Evolutionary conservation across 129 eudicot genomes (phyloP).

Genomic region (Flaveria linearis): DNA sequence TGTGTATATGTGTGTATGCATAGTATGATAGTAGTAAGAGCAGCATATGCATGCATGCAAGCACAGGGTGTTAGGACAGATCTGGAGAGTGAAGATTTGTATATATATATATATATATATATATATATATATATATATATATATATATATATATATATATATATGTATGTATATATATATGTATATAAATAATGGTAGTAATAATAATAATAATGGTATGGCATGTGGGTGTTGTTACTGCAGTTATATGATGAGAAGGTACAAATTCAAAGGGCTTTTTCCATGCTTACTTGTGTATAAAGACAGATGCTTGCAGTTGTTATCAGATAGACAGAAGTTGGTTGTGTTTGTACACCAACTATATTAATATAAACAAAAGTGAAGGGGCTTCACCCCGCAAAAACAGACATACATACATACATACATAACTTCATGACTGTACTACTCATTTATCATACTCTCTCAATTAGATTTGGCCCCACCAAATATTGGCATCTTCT

Average conservation of each 20-base stretch:
- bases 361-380: constrained; percentile 42
- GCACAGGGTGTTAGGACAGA: constrained; percentile 38
- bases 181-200: neutral
- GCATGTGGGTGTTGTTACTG: constrained; percentile 46
- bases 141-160: neutral
- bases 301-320: constrained; percentile 36
- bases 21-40: neutral
- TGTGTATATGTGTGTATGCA: constrained; percentile 9
- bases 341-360: constrained; percentile 45
- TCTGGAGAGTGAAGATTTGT: constrained; percentile 29
- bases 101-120: neutral
- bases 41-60: constrained; percentile 30
- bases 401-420: constrained; percentile 15
- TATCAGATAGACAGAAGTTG: constrained; percentile 40
- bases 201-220: neutral
- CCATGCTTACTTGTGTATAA: constrained; percentile 29
- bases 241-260: constrained; percentile 45
- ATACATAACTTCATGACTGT: no score
- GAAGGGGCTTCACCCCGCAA: constrained; percentile 16
- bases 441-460: constrained; percentile 10
- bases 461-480: constrained; percentile 37
- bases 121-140: neutral
- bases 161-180: neutral
- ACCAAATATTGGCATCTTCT: constrained; percentile 4
- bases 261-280: constrained; percentile 37